phyloP scores from a whole-genome alignment of 176 grass and related monocot species.

The Cenchrus purpureus region DNA sequence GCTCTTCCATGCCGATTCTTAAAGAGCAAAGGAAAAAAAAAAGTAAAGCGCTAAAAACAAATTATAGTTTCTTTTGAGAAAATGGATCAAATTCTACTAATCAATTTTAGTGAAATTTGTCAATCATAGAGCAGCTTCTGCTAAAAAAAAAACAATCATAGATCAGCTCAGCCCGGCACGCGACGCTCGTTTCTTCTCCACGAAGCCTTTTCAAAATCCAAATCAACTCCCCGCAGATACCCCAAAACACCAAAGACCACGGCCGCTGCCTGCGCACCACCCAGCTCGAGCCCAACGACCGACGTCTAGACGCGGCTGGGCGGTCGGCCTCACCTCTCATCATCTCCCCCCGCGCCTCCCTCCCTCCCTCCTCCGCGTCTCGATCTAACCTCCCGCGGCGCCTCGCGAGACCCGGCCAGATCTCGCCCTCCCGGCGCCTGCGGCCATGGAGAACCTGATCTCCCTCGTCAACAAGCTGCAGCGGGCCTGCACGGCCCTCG shows the following conservation, averaged over 20 bases:
- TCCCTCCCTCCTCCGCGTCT: neutral
- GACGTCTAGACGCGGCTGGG: constrained; percentile 36
- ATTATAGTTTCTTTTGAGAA: too few relatives aligned
- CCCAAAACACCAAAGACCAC: neutral
- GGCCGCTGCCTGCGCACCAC: constrained; percentile 15
- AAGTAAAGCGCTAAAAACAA: too few relatives aligned
- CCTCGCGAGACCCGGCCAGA: constrained; percentile 39
- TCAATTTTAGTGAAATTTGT: too few relatives aligned
- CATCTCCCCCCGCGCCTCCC: neutral
- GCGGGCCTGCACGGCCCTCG: constrained; percentile 88
- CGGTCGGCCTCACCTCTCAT: constrained; percentile 44
- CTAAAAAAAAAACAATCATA: too few relatives aligned
- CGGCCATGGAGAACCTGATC: constrained; percentile 87
- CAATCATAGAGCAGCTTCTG: too few relatives aligned
- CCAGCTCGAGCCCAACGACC: constrained; percentile 33
- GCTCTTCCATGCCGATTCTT: too few relatives aligned
- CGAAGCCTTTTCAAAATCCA: constrained; percentile 37
- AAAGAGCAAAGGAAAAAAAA: too few relatives aligned
- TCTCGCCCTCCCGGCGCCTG: constrained; percentile 34
- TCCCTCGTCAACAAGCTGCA: constrained; percentile 91
- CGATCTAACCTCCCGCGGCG: constrained; percentile 31
- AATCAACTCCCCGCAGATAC: constrained; percentile 36
- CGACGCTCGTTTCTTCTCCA: constrained; percentile 22
- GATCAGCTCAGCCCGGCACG: constrained; percentile 2
- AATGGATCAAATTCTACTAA: too few relatives aligned